Percentiles rank a stretch among this genome's conserved stretches.
Conservation (phyloP, 2,329 filamentous ascomycete genomes). For the Gliomastix tumulicola region DNA sequence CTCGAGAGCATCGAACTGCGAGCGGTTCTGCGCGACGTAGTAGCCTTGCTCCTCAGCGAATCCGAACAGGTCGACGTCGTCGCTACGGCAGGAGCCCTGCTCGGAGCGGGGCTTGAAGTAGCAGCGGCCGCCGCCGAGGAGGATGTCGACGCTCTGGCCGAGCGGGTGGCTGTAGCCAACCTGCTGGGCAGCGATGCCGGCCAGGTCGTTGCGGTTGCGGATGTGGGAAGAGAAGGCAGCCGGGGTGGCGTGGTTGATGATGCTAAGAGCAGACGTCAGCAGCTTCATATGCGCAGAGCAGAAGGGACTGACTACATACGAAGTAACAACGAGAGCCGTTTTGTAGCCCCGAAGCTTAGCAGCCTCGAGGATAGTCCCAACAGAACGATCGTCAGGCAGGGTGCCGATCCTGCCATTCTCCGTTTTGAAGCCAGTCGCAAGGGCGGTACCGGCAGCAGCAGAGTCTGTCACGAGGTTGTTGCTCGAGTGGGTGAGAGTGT, state of each 20-base stretch:
- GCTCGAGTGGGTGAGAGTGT: slow-evolving; percentile 11
- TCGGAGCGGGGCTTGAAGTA: slow-evolving; percentile 26
- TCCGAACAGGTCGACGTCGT: slow-evolving; percentile 23
- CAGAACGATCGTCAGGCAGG: slow-evolving; percentile 17
- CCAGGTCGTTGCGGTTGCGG: slow-evolving; percentile 18
- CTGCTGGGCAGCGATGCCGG: slow-evolving; percentile 25
- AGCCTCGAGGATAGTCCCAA: slow-evolving; percentile 27
- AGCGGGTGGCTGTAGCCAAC: slow-evolving; percentile 24
- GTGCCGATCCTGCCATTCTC: slow-evolving; percentile 26
- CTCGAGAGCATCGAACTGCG: slow-evolving; percentile 18
- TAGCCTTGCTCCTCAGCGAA: slow-evolving; percentile 22
- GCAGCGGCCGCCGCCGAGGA: slow-evolving; percentile 27
- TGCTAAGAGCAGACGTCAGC: too few species aligned
- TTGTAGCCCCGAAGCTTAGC: slow-evolving; percentile 25
- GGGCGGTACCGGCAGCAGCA: slow-evolving; percentile 26
- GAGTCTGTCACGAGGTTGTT: slow-evolving; percentile 29
- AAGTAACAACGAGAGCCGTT: slow-evolving; percentile 27
- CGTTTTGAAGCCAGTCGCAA: slow-evolving; percentile 27
- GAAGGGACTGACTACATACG: too few species aligned
- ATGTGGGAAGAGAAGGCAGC: slow-evolving; percentile 21
- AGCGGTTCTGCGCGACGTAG: slow-evolving; percentile 22
- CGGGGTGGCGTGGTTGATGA: slow-evolving; percentile 23
- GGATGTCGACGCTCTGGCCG: slow-evolving; percentile 22
- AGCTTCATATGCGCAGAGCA: too few species aligned
- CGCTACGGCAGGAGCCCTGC: slow-evolving; percentile 23